Evolutionary conservation across 2,329 filamentous ascomycete genomes (phyloP).

Genomic region (Beauveria brongniartii): DNA sequence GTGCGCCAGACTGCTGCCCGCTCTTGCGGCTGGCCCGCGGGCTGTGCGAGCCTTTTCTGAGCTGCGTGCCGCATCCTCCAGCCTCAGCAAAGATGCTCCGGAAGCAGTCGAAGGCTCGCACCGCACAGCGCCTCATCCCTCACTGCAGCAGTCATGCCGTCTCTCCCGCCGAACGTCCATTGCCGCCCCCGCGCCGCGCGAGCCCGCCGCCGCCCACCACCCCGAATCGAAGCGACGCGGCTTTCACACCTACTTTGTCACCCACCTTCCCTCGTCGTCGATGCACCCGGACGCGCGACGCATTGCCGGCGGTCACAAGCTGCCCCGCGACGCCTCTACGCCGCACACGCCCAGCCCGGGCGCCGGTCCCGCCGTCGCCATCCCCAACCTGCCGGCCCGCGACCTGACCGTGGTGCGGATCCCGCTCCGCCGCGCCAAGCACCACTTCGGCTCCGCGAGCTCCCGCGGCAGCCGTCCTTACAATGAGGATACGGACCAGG

Average conservation of each 20-base stretch:
- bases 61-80: background rate
- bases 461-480: slow-evolving; percentile 76
- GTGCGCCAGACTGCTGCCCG: slow-evolving; percentile 1
- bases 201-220: background rate
- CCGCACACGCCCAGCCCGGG: slow-evolving; percentile 58
- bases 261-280: slow-evolving; percentile 87
- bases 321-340: slow-evolving; percentile 75
- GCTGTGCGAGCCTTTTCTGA: slow-evolving; percentile 1
- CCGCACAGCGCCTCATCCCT: background rate
- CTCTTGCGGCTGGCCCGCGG: background rate
- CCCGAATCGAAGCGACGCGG: slow-evolving; percentile 29
- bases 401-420: slow-evolving; percentile 94
- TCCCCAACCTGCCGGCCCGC: slow-evolving; percentile 52
- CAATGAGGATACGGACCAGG: slow-evolving; percentile 92
- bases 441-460: slow-evolving; percentile 80
- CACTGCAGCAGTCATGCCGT: background rate
- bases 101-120: background rate
- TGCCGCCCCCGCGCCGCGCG: slow-evolving; percentile 1
- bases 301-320: slow-evolving; percentile 64
- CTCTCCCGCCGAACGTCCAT: background rate
- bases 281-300: slow-evolving; percentile 76
- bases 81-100: background rate
- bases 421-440: slow-evolving; percentile 84
- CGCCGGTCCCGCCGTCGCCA: slow-evolving; percentile 49
- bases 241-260: slow-evolving; percentile 97